These are phyloP conservation scores for Kondoa malvinella DNA, from an alignment of 768 basidiomycete genomes.

Conservation along the genomic window DNA sequence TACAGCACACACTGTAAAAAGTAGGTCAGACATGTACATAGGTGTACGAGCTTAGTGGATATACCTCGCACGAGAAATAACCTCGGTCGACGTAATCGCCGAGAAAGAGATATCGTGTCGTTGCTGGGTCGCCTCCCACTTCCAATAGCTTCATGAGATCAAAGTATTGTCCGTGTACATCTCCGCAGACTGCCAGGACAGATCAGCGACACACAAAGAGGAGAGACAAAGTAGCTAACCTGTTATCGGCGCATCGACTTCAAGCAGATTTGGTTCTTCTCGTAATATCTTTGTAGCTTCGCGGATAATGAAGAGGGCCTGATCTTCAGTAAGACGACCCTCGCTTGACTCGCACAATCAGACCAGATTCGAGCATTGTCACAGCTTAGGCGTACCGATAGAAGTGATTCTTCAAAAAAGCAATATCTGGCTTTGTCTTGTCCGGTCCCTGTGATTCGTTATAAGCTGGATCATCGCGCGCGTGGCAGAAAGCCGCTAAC, in stretches of 20 bases:
- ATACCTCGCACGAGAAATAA: constrained; percentile 79
- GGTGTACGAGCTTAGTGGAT: constrained; percentile 3
- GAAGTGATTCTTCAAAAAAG: constrained; percentile 96
- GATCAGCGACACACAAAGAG: neutral
- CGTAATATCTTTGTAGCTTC: constrained; percentile 68
- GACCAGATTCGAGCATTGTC: neutral
- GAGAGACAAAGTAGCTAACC: constrained; percentile 40
- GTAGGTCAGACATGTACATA: neutral
- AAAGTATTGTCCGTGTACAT: constrained; percentile 98
- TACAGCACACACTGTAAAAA: constrained; percentile 73
- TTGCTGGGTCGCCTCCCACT: constrained; percentile 83
- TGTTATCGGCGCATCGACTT: constrained; percentile 94
- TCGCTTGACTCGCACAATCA: constrained; percentile 1
- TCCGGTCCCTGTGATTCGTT: constrained; percentile 42
- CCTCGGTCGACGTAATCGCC: constrained; percentile 88
- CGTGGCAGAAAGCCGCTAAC: constrained; percentile 29
- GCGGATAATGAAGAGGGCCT: constrained; percentile 75
- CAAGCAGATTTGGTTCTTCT: constrained; percentile 71
- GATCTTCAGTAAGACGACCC: constrained; percentile 20
- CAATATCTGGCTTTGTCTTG: constrained; percentile 69
- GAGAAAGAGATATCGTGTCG: constrained; percentile 78
- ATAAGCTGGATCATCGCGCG: constrained; percentile 18
- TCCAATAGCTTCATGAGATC: constrained; percentile 92
- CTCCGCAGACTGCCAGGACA: constrained; percentile 61
- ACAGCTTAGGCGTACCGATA: constrained; percentile 54